These are phyloP conservation scores for Eutrema japonicum DNA, from an alignment of 345 rosid genomes.

Conservation along the genomic window DNA sequence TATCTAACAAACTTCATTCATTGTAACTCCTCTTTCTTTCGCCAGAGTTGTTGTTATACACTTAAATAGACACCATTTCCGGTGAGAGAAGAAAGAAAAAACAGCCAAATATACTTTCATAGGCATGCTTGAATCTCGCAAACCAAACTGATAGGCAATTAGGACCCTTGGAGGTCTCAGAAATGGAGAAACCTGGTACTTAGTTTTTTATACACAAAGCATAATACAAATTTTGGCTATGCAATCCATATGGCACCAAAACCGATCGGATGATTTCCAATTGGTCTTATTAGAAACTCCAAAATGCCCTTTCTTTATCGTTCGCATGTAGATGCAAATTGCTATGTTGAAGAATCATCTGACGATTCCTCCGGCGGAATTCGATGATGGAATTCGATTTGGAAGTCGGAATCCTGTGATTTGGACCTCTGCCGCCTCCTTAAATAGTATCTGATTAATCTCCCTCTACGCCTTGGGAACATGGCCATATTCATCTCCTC, in stretches of 20 bases:
- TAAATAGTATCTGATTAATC: conserved; percentile 3
- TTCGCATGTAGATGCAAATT: no score
- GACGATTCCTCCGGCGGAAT: background rate
- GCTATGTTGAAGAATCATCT: no score
- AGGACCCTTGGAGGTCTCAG: no score
- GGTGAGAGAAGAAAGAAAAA: conserved; percentile 42
- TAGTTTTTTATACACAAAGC: conserved; percentile 15
- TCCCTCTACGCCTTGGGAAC: conserved; percentile 29
- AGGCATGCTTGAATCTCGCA: conserved; percentile 75
- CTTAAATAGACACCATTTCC: conserved; percentile 64
- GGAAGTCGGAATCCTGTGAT: conserved; percentile 9
- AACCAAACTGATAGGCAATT: conserved; percentile 65
- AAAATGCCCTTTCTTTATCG: background rate
- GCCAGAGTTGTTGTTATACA: conserved; percentile 48
- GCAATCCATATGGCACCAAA: conserved; percentile 15
- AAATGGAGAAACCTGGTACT: background rate
- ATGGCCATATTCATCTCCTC: background rate
- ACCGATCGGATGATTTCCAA: conserved; percentile 47
- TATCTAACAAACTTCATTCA: background rate
- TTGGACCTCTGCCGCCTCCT: conserved; percentile 6
- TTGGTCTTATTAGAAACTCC: conserved; percentile 55
- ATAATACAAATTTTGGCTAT: background rate
- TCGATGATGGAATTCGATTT: conserved; percentile 8
- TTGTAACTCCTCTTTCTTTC: background rate
- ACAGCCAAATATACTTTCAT: conserved; percentile 23